Base-by-base conservation (phyloP, 352 stramenopile species). In the Halophytophthora batemanensis region DNA sequence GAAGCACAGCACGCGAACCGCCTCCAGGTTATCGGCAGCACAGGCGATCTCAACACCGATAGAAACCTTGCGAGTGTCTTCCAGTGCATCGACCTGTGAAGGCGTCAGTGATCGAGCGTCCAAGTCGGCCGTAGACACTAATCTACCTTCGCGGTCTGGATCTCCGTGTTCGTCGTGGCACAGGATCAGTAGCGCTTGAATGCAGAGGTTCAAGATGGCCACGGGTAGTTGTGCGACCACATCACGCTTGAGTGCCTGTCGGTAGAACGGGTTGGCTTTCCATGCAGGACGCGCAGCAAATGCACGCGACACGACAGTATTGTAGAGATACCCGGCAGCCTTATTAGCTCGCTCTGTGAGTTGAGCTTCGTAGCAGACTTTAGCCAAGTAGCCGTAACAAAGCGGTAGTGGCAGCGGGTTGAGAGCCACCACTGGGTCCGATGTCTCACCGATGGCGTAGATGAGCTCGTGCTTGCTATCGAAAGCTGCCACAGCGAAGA, bases 401-500 rank as follows among this genome's bases (percentile, higher is more conserved):
- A 90, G 47, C 0, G 63, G 28, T 0, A 92, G 43, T 11, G 80
- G 62, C 4, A 95, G 45, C 2, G 83, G 78, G 36, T 93, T 87
- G 1, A 92, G 52, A 2, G 86, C 69, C 1, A 85, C 66, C 7
- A 93, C 72, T 1, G 78, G 67, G 11, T 65, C 53, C 1, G 77
- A 84, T 0, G 78, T 91, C 15, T 77, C 69, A 0, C 84, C 84
- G 33, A 94, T 87, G 3, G 58, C 65, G 38, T 85, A 50, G 18
- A 96, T 87, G 8, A 90, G 25, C 2, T 90, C 62, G 15, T 80
- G 64, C 0, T 77, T 59, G 2, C 47, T 56, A 40, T 96, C 84
- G 21, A 86, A 96, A 1, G 83, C 84, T 21, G 83, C 83, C 2
- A 86, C 68, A 10, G 86, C 86, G 40, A 96, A 96, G 13, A 93